Base-by-base conservation (phyloP, 2,329 filamentous ascomycete genomes). In the Huntiella bhutanensis region DNA sequence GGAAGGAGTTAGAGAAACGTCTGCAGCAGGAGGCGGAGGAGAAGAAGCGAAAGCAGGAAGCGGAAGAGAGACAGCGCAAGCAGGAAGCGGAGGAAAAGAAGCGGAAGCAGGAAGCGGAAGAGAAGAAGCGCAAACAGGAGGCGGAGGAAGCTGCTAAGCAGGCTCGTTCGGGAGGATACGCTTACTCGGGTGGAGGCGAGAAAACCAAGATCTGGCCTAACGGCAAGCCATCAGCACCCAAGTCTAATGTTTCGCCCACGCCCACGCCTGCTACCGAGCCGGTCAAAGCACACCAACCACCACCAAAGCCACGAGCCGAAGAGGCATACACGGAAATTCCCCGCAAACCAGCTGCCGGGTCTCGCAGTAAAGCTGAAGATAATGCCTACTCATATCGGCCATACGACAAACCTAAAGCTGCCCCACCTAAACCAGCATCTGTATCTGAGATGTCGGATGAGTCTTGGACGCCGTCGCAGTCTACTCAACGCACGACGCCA, bases 381-480 rank as follows among this genome's bases (percentile, higher is more conserved):
- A 66, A 69, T 3, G 38, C 47, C n/a, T 77, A 81, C 59, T 86
- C 82, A 1, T 87, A 75, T 60, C 76, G 82, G 43, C 81, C 83
- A 1, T 87, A 87, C 59, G 82, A 88, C 57, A 71, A 75, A 53
- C 71, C 78, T 2, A 76, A 71, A 55, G 67, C 67, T 45, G 67
- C 70, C 6, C 58, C 22, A 10, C 71, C 75, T 52, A 71, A 75
- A 52, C 74, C 71, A 51, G 73, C 73, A 48, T 80, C 80, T n/a
- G 67, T 73, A 13, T 78, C 80, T 22, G 77, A 79, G 5, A 61
- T 59, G 55, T 93, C 86, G 12, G 85, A 93, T 56, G 82, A 81
- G 11, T 93, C 85, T 1, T 95, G 88, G 61, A 81, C 85, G 2
- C 73, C 82, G 1, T 92, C 85, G 7, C 77, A 84, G 49, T 86